Base-by-base conservation (phyloP, 2,329 filamentous ascomycete genomes). In the Fusarium xyrophilum region DNA sequence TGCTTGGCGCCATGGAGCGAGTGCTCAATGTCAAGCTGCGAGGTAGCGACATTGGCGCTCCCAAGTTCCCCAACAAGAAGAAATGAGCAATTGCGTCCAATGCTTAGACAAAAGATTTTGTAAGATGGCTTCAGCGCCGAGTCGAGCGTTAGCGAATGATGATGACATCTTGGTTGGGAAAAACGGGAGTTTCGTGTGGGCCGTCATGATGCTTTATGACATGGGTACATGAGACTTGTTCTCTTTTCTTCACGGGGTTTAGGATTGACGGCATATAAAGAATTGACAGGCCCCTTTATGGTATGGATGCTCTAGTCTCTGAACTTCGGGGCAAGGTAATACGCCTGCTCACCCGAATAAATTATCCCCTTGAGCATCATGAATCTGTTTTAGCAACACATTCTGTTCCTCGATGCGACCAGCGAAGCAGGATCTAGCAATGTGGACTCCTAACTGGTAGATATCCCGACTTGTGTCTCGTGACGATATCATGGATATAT, bases 11-110 rank as follows among this genome's bases (percentile, higher is more conserved):
- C 71, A 93, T 97, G 86, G 93, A 97, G 87, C 86, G 90, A 56
- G 89, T 92, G 67, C 88, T 97, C 78, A 95, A 96, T 76, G 88
- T 97, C 76, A 93, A 97, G 84, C 86, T 97, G 76, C 87, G 94
- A 72, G 93, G 96, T 62, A 84, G 83, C 76, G 92, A 95, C 81
- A 96, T 97, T 78, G 95, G 94, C 67, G 85, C 89, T 79, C 92
- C 93, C 74, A 91, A 90, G 83, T 92, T 96, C 79, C 87, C 89
- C 70, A 93, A 92, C 86, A 92, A 91, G 84, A 81, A 82, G 76
- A 79, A 79, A 68, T 81, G 72, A 83, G 60, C 67, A 43, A 39
- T 30, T 40, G 39, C 15, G 46, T 27, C 13, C 23, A 38, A 50
- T 60, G 40, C 30, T 60, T 30, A n/a, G 14, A 13, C 56, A 42